Evolutionary conservation across 768 basidiomycete species (phyloP).

Genomic region (Tephrocybe sp.): DNA sequence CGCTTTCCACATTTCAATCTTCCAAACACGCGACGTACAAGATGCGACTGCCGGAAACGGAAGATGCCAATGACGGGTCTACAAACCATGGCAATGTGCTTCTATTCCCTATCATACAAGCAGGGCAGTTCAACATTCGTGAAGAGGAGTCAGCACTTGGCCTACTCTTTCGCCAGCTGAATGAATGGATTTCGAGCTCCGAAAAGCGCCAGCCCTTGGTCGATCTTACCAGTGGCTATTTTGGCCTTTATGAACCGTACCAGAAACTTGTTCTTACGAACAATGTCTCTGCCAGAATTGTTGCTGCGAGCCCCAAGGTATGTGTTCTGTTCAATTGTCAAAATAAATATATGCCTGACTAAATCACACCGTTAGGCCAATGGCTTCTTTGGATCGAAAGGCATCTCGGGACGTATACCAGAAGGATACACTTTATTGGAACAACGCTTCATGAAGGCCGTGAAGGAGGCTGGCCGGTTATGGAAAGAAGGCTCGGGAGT

Average conservation of each 20-base stretch:
- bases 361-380: conserved; percentile 63
- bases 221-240: conserved; percentile 95
- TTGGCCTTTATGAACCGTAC: conserved; percentile 81
- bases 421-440: conserved; percentile 92
- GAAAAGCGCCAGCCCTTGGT: conserved; percentile 39
- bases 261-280: conserved; percentile 64
- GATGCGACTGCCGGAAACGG: background rate
- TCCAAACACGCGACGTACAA: conserved; percentile 22
- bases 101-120: conserved; percentile 84
- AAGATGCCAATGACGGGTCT: conserved; percentile 16
- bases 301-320: conserved; percentile 87
- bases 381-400: conserved; percentile 88
- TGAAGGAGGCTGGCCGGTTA: conserved; percentile 41
- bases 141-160: conserved; percentile 75
- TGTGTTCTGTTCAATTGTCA: conserved; percentile 12
- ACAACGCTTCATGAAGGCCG: conserved; percentile 74
- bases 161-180: conserved; percentile 43
- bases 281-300: conserved; percentile 61
- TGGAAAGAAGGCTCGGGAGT: conserved; percentile 49
- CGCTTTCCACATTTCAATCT: conserved; percentile 60
- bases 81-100: conserved; percentile 51
- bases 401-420: conserved; percentile 90
- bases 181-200: background rate
- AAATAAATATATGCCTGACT: background rate
- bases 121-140: conserved; percentile 79